Percentiles rank a stretch among this genome's conserved stretches.
Conservation (phyloP, 2,329 filamentous ascomycete genomes). For the Talaromyces albobiverticillius region DNA sequence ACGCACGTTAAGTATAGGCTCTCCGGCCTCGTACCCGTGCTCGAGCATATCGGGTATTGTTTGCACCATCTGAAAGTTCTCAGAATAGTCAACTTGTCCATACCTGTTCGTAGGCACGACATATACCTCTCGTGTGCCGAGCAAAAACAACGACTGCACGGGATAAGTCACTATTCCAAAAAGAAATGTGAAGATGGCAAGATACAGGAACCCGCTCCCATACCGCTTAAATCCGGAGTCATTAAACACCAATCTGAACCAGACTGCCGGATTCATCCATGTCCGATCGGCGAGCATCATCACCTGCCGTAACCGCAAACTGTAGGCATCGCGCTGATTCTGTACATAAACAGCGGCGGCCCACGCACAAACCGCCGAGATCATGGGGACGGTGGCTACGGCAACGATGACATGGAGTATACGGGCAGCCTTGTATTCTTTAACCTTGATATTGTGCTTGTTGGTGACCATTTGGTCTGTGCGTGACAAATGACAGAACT, state of each 20-base stretch:
- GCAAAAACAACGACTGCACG: constrained; percentile 20
- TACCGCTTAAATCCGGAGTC: constrained; percentile 19
- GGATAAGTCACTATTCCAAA: constrained; percentile 23
- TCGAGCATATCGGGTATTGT: background rate
- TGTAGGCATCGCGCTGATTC: constrained; percentile 13
- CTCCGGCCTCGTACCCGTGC: too few species aligned
- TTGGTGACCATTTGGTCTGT: background rate
- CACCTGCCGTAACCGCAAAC: constrained; percentile 21
- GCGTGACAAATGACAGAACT: constrained; percentile 2
- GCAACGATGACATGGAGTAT: background rate
- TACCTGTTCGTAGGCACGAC: background rate
- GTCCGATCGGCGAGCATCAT: constrained; percentile 22
- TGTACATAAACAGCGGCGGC: constrained; percentile 22
- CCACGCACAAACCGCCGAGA: constrained; percentile 10
- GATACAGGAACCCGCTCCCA: constrained; percentile 20
- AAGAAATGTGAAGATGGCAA: constrained; percentile 21
- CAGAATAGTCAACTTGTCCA: background rate
- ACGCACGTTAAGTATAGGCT: constrained; percentile 1
- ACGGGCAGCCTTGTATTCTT: constrained; percentile 4
- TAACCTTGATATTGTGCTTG: background rate
- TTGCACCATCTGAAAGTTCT: background rate
- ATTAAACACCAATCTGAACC: constrained; percentile 1
- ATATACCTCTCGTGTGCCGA: constrained; percentile 13
- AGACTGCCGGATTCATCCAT: constrained; percentile 20
- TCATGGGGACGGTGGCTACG: constrained; percentile 7